Evolutionary conservation across 1,139 yeast species (phyloP), one percentile per base, ranked within the genome.

Genomic region (Geotrichum reessii): DNA sequence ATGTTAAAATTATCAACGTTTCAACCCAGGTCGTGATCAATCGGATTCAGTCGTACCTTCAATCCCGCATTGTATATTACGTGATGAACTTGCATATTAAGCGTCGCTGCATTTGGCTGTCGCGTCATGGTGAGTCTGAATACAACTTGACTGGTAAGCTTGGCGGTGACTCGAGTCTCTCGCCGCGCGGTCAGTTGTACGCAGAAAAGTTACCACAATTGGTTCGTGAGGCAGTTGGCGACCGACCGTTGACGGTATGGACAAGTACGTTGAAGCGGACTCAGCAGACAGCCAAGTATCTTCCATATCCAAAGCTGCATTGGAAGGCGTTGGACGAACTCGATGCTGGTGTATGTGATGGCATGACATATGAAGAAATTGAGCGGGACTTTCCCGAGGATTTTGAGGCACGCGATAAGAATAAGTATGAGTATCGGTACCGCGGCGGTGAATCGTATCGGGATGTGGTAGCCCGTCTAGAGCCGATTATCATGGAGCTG

Each of bases 341-440:
- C 63, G 99, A 93, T 73, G 99, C 99, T 0, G 99, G 99, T 11
- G 95, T 91, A 46, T 93, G 99, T 72, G 99, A 93, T 71, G 98
- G 97, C 2, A 81, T 90, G 79, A 86, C 96, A 0, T 89, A 91
- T 71, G 90, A 89, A 67, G 96, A 93, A 66, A 87, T 91, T 65
- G 92, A 91, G 68, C 77, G 81, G 44, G 74, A 80, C 63, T 92
- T 86, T 72, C 99, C 99, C 0, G 97, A 90, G 64, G 99, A 93
- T 71, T 93, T 93, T 75, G 87, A 84, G 66, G 97, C 97, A 3
- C 82, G 99, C 62, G 99, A 95, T 71, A 96, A 89, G 65, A 87
- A 95, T 76, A 93, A 95, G 76, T 95, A 88, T 71, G 97, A 91
- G 73, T 93, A 92, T 73, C 81, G 98, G 55, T 93, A 93, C 73